Percentiles rank a stretch among this genome's conserved stretches.
These are phyloP conservation scores for Suillus subaureus DNA, from an alignment of 768 basidiomycete genomes.

Conservation along the genomic window DNA sequence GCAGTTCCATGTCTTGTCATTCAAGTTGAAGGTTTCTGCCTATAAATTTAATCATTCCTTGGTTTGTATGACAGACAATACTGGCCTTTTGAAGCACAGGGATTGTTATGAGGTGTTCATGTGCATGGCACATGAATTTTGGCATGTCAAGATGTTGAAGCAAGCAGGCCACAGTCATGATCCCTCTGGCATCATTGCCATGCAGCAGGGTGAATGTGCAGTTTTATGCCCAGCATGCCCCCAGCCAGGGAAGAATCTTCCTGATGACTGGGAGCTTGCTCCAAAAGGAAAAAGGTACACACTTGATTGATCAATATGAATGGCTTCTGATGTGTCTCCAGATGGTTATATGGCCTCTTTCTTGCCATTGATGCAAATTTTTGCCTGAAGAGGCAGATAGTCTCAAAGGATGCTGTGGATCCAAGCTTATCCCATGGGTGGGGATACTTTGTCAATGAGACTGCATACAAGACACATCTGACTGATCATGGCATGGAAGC, in stretches of 20 bases:
- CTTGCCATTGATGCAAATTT: constrained; percentile 32
- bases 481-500: constrained; percentile 6
- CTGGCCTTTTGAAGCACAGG: too few relatives aligned
- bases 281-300: neutral
- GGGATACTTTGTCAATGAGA: constrained; percentile 25
- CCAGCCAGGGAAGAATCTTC: constrained; percentile 25
- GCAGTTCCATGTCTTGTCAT: too few relatives aligned
- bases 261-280: constrained; percentile 18
- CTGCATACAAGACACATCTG: constrained; percentile 22
- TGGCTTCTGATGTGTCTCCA: neutral
- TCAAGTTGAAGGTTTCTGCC: too few relatives aligned
- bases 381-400: constrained; percentile 21
- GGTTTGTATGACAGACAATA: too few relatives aligned
- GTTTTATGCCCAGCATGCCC: constrained; percentile 24
- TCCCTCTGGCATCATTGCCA: too few relatives aligned
- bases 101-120: too few relatives aligned
- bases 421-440: constrained; percentile 23
- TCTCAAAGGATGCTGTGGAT: constrained; percentile 16
- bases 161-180: too few relatives aligned
- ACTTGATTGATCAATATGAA: neutral
- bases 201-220: too few relatives aligned
- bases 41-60: too few relatives aligned
- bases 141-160: too few relatives aligned
- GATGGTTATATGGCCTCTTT: constrained; percentile 22
- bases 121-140: too few relatives aligned